Base-by-base conservation (phyloP, 768 basidiomycete genomes). In the Phlebiopsis flavidoalba region DNA sequence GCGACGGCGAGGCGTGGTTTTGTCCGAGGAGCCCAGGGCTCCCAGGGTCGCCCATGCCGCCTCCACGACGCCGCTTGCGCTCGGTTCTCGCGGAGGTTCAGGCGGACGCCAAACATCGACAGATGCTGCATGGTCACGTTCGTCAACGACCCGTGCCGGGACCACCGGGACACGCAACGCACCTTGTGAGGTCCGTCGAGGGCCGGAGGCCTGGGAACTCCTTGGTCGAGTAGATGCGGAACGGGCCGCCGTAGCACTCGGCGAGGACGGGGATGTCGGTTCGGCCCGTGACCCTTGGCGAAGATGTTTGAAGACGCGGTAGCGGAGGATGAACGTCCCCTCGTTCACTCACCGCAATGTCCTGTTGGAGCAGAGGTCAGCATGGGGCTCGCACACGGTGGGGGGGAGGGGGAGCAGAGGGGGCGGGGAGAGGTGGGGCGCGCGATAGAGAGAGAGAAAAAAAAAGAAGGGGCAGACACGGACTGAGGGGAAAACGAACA, bases 101-200 rank as follows among this genome's bases (percentile, higher is more conserved):
- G 76, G 11, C 81, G 79, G 8, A 85, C 80, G 24, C 84, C 83
- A 74, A 80, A 83, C 52, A 80, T 75, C 1, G 81, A 79, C 33
- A 85, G 73, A 64, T 81, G 81, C 79, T 82, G 53, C 37, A 52
- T 21, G 12, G 26, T 31, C 26, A 31, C n/a, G 15, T 19, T 4
- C 0, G 45, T 57, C 54, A 59, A 56, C 49, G 33, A 37, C 45
- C 14, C 15, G 43, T 40, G 26, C 53, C 47, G 49, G 31, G 40
- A 36, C 37, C 24, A 35, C 21, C 19, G 26, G 15, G 17, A 26
- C 1, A 17, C 15, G 6, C n/a, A n/a, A 63, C 73, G 22, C 22
- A 85, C 87, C 79, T 85, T 88, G 87, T 88, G 40, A 88, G 73
- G 35, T 83, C 82, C 0, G 87, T 89, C 2, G 86, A 87, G 5